Conservation (phyloP, 176 grass and related monocot genomes). For the Carex cristatella region DNA sequence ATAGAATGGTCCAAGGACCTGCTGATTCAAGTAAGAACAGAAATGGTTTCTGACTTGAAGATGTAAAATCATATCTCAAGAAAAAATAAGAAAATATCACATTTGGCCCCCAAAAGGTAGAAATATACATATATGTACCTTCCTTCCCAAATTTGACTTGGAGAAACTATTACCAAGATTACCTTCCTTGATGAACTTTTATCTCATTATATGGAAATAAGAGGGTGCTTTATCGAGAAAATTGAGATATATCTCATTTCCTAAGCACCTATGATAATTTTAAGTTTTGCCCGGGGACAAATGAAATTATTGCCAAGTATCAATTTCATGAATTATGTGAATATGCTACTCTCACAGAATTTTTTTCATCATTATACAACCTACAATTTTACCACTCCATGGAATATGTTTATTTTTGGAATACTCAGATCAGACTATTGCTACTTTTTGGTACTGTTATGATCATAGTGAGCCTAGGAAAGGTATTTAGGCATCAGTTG, state of each 20-base stretch:
- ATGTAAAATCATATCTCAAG: not conserved
- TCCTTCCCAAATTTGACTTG: not conserved
- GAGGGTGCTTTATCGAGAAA: not conserved
- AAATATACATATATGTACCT: not conserved
- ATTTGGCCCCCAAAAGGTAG: not conserved
- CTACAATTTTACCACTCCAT: not conserved
- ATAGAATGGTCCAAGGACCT: not conserved
- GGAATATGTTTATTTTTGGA: not conserved
- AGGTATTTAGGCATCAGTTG: not conserved
- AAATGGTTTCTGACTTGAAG: not conserved
- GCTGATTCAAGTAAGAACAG: not conserved
- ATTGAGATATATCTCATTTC: not conserved
- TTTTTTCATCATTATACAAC: not conserved
- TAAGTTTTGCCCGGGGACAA: not conserved
- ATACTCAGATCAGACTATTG: not conserved
- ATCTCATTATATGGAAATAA: not conserved
- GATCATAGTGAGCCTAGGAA: not conserved
- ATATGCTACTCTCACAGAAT: not conserved
- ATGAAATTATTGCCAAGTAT: not conserved
- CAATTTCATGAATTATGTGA: not conserved
- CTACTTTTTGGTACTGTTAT: not conserved
- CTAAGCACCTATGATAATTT: not conserved
- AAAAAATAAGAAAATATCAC: not conserved
- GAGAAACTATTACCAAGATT: not conserved
- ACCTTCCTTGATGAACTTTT: not conserved